Percentiles rank a stretch among this genome's conserved stretches.
Evolutionary conservation across 2,329 filamentous ascomycete species (phyloP).

Genomic region (Aspergillus fructus): DNA sequence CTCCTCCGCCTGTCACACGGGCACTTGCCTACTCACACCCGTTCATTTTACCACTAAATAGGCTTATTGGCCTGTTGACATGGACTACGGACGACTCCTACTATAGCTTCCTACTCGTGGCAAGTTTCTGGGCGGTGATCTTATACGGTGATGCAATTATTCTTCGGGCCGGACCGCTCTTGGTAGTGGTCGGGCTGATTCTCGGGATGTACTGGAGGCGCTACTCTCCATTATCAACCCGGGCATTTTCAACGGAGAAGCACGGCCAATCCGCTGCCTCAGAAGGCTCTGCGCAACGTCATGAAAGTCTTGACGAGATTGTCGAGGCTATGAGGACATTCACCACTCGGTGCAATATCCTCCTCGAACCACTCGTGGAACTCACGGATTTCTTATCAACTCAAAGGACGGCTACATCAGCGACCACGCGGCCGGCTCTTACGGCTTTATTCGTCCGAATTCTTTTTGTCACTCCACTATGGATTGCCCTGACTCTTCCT

Average conservation of each 20-base stretch:
- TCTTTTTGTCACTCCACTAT: constrained; percentile 81
- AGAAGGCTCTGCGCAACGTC: constrained; percentile 71
- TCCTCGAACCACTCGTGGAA: constrained; percentile 83
- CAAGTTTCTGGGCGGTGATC: constrained; percentile 78
- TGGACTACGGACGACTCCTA: constrained; percentile 94
- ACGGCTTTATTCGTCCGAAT: constrained; percentile 89
- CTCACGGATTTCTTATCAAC: constrained; percentile 93
- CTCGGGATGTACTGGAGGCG: constrained; percentile 88
- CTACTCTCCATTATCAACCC: constrained; percentile 87
- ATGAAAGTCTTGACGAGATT: constrained; percentile 96
- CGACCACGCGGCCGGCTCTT: constrained; percentile 84
- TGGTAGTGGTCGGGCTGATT: constrained; percentile 77
- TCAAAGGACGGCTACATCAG: constrained; percentile 83
- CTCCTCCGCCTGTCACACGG: constrained; percentile 89
- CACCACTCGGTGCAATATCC: constrained; percentile 85
- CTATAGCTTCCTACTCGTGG: constrained; percentile 92
- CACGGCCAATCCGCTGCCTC: constrained; percentile 52
- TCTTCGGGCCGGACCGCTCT: constrained; percentile 76
- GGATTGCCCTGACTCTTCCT: constrained; percentile 78
- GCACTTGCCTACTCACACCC: constrained; percentile 95
- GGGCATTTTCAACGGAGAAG: constrained; percentile 70
- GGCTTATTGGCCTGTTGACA: constrained; percentile 77
- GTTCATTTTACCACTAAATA: constrained; percentile 86
- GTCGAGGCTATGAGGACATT: constrained; percentile 90
- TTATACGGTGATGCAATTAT: constrained; percentile 86